Evolutionary conservation across 768 basidiomycete species (phyloP), one percentile per base, ranked within the genome.

Genomic region (Mycena vitilis): DNA sequence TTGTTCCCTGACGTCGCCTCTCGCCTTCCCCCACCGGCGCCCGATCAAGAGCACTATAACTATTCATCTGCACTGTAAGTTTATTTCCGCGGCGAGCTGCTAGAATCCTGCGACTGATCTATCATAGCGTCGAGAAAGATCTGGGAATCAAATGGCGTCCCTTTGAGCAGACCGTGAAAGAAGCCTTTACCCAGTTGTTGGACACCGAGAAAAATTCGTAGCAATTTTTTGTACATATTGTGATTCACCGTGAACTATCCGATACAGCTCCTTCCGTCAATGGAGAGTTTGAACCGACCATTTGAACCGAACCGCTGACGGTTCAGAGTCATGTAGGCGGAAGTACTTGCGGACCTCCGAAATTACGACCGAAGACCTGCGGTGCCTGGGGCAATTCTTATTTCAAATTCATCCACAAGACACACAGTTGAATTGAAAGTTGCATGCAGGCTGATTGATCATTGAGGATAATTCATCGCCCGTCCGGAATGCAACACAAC

Each of bases 111-210:
- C 36, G 3, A 16, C 37, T 34, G 13, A 48, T 37, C n/a, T 20
- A 42, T 45, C 4, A 5, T 37, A 65, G 64, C 6, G 58, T 54
- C 18, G 65, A 66, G 49, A 51, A 59, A 38, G 65, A 66, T 34
- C 18, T 66, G 30, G 65, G 65, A 6, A 60, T 66, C 22, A 60
- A 59, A 38, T 66, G 65, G 65, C 49, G 57, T 16, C 57, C 65
- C 11, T 60, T 66, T 10, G 65, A 66, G 25, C 49, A 60, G 30
- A 66, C 65, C 0, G 40, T 66, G 15, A 60, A 66, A 51, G 65
- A 66, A 42, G n/a, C 65, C 9, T 66, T 65, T 22, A 44, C 56
- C 56, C 63, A 65, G 45, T 44, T 65, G 63, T 44, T 65, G 40
- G 25, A 62, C 40, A 40, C 60, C 25, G 60, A 62, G 36, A 30